phyloP scores from a whole-genome alignment of 106 monocot genomes.

The Hemerocallis citrina region DNA sequence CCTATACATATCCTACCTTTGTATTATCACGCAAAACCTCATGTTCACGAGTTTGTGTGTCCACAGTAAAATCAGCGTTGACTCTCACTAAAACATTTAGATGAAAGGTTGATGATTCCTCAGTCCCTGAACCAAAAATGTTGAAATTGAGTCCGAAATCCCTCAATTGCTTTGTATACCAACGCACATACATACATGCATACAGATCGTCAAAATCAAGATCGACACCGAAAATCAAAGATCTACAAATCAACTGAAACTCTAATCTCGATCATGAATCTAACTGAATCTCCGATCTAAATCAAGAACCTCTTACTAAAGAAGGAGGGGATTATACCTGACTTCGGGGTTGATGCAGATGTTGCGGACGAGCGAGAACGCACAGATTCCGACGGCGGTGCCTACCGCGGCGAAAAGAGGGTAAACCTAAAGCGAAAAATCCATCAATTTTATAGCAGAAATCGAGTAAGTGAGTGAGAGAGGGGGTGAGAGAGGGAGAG shows the following conservation, averaged over 20 bases:
- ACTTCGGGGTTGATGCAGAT: slow-evolving; percentile 43
- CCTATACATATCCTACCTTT: too few species aligned
- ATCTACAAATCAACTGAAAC: background rate
- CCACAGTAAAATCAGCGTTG: too few species aligned
- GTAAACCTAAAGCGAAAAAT: slow-evolving; percentile 27
- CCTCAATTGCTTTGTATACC: too few species aligned
- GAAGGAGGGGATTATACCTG: background rate
- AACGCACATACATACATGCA: background rate
- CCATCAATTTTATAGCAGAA: background rate
- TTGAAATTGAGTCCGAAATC: too few species aligned
- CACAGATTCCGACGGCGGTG: slow-evolving; percentile 42
- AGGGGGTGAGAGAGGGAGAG: background rate
- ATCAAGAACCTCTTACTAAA: background rate
- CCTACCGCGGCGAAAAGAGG: slow-evolving; percentile 50
- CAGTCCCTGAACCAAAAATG: too few species aligned
- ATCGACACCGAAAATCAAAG: background rate
- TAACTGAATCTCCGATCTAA: background rate
- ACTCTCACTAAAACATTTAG: too few species aligned
- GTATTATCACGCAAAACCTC: too few species aligned
- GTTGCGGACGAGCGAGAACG: slow-evolving; percentile 35
- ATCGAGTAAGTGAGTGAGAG: background rate
- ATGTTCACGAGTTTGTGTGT: too few species aligned
- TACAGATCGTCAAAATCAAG: background rate
- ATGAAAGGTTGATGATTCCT: too few species aligned
- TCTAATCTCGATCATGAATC: background rate